phyloP scores from a whole-genome alignment of 192 early-diverging fungal species.

The Spizellomyces punctatus region DNA sequence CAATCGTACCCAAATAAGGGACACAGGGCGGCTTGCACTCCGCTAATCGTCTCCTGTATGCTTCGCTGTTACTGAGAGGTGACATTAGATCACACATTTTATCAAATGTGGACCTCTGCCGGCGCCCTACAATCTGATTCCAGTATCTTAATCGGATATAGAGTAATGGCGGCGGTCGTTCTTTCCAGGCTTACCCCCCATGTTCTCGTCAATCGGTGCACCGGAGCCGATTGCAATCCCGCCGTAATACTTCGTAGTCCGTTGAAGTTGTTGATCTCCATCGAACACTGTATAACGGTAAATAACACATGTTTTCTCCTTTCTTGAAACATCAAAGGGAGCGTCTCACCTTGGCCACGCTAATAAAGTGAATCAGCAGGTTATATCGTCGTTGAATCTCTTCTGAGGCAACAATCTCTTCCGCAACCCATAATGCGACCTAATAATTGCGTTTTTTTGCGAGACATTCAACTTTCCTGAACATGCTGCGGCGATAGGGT shows the following conservation, averaged over 20 bases:
- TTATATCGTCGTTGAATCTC: conserved; percentile 40
- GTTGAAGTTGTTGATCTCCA: conserved; percentile 46
- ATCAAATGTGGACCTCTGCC: conserved; percentile 43
- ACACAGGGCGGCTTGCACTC: conserved; percentile 37
- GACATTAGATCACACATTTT: conserved; percentile 39
- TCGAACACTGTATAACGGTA: conserved; percentile 22
- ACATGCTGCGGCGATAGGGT: not conserved
- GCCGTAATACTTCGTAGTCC: conserved; percentile 41
- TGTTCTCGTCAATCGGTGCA: conserved; percentile 41
- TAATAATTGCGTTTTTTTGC: not conserved
- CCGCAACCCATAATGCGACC: conserved; percentile 44
- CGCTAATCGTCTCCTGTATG: conserved; percentile 36
- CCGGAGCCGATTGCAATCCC: conserved; percentile 47
- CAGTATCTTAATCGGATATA: conserved; percentile 5
- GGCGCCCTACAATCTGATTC: conserved; percentile 35
- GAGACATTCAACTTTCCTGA: not conserved
- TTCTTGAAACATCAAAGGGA: not conserved
- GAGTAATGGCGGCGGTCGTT: not conserved
- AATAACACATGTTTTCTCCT: not conserved
- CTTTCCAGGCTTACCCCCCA: conserved; percentile 40
- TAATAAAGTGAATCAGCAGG: conserved; percentile 40
- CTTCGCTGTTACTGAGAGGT: conserved; percentile 42
- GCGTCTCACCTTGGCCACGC: conserved; percentile 40
- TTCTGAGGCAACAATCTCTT: conserved; percentile 39
- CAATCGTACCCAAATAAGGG: conserved; percentile 45